Evolutionary conservation across 2,329 filamentous ascomycete species (phyloP).

Genomic region (Monosporascus cannonballus): DNA sequence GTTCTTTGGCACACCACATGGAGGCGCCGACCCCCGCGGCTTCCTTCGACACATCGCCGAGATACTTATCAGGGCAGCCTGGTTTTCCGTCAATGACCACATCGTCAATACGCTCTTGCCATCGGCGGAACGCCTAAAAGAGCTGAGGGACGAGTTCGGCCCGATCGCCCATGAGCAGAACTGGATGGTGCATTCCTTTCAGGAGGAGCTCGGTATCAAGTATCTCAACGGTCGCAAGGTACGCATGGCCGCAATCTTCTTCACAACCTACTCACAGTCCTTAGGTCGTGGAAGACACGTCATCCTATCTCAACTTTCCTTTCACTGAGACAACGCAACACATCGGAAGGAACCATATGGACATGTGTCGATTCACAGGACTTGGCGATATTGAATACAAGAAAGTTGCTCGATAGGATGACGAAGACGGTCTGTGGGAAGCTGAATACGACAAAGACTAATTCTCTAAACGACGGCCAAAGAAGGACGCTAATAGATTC

Average conservation of each 20-base stretch:
- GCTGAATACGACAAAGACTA: too few relatives aligned
- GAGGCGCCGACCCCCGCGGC: constrained; percentile 15
- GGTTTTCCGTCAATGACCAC: constrained; percentile 22
- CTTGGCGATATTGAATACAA: constrained; percentile 16
- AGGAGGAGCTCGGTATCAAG: constrained; percentile 17
- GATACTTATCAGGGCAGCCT: constrained; percentile 6
- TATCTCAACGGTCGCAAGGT: constrained; percentile 12
- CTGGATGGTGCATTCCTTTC: constrained; percentile 29
- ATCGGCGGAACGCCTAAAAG: constrained; percentile 23
- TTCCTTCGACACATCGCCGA: constrained; percentile 14
- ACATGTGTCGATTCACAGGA: constrained; percentile 27
- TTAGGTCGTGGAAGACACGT: constrained; percentile 26
- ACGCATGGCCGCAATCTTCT: constrained; percentile 2
- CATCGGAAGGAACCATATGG: constrained; percentile 27
- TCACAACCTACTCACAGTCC: not conserved
- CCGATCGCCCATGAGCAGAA: constrained; percentile 19
- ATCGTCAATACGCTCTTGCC: constrained; percentile 27
- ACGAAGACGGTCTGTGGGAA: not conserved
- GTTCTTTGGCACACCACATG: constrained; percentile 29
- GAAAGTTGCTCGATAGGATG: not conserved
- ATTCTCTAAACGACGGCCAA: not conserved
- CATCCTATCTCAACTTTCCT: constrained; percentile 26
- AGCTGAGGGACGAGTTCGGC: constrained; percentile 22
- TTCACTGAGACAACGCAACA: constrained; percentile 24
- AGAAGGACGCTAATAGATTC: constrained; percentile 17